Evolutionary conservation across 805 yeast genomes (phyloP).

Genomic region (Phaffomyces antillensis): DNA sequence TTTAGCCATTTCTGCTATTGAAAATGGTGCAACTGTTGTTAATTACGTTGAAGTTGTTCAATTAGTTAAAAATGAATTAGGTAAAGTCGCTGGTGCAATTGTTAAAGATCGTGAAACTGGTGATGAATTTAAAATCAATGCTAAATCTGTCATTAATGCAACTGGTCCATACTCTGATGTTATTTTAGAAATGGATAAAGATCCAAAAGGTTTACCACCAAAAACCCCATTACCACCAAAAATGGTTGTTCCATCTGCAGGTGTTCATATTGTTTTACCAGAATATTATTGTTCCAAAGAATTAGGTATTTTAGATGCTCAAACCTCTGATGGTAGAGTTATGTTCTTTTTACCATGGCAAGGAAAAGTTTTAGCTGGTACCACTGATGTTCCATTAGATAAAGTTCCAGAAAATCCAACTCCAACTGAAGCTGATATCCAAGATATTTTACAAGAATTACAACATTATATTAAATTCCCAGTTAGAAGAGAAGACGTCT

Average conservation of each 20-base stretch:
- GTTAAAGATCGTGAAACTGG: slow-evolving; percentile 70
- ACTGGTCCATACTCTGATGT: slow-evolving; percentile 91
- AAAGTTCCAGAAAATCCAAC: slow-evolving; percentile 67
- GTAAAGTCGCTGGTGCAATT: slow-evolving; percentile 65
- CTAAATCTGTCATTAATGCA: slow-evolving; percentile 80
- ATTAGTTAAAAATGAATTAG: slow-evolving; percentile 53
- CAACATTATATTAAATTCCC: slow-evolving; percentile 87
- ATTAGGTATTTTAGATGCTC: slow-evolving; percentile 85
- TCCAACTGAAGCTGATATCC: slow-evolving; percentile 83
- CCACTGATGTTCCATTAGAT: slow-evolving; percentile 84
- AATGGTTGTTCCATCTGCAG: slow-evolving; percentile 92
- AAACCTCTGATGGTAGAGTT: slow-evolving; percentile 91
- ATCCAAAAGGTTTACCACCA: slow-evolving; percentile 59
- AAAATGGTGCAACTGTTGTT: slow-evolving; percentile 82
- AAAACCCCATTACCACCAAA: slow-evolving; percentile 43
- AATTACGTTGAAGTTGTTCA: slow-evolving; percentile 81
- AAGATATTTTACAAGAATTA: slow-evolving; percentile 78
- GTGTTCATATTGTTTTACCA: slow-evolving; percentile 89
- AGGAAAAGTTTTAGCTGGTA: slow-evolving; percentile 93
- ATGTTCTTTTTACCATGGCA: slow-evolving; percentile 98
- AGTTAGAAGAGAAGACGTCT: slow-evolving; percentile 82
- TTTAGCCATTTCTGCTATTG: slow-evolving; percentile 77
- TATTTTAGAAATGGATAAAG: slow-evolving; percentile 79
- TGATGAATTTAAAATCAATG: slow-evolving; percentile 49
- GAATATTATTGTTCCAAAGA: slow-evolving; percentile 85